Percentiles rank a stretch among this genome's conserved stretches.
Conservation (phyloP, 164 flowering plant species). For the Chloranthus sessilifolius region DNA sequence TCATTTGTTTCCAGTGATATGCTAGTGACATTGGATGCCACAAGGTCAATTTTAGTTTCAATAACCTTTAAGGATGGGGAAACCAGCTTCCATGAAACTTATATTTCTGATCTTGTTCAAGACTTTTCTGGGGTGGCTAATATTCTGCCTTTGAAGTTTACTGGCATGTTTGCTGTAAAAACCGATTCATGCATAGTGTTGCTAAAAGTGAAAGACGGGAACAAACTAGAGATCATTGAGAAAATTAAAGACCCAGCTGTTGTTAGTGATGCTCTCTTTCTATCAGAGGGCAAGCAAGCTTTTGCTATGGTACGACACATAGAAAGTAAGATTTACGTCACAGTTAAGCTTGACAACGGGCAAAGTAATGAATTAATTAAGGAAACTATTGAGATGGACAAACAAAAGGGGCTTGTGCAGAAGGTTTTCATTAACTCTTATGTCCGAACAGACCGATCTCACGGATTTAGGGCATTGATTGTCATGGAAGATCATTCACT, state of each 20-base stretch:
- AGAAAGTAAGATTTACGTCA: constrained; percentile 46
- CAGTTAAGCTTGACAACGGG: constrained; percentile 59
- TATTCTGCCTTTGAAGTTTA: constrained; percentile 50
- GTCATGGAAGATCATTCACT: constrained; percentile 97
- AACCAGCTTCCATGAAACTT: constrained; percentile 38
- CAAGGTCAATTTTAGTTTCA: constrained; percentile 43
- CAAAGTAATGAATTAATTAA: constrained; percentile 43
- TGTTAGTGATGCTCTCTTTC: constrained; percentile 64
- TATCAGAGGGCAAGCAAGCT: constrained; percentile 65
- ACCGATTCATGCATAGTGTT: constrained; percentile 25
- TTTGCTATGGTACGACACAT: constrained; percentile 55
- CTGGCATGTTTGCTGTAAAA: constrained; percentile 52
- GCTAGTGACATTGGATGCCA: constrained; percentile 61
- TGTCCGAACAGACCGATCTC: constrained; percentile 72
- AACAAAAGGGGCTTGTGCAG: constrained; percentile 58
- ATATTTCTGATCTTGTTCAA: constrained; percentile 47
- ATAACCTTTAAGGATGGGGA: constrained; percentile 44
- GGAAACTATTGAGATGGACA: constrained; percentile 62
- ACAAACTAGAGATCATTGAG: constrained; percentile 58
- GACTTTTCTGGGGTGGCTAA: constrained; percentile 46
- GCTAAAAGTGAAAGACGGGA: constrained; percentile 37
- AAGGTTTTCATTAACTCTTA: constrained; percentile 84
- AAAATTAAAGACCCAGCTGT: constrained; percentile 36
- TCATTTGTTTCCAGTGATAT: constrained; percentile 46
- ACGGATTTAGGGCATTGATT: constrained; percentile 91